Conservation (phyloP, 257 asterid species). For the Voacanga thouarsii region DNA sequence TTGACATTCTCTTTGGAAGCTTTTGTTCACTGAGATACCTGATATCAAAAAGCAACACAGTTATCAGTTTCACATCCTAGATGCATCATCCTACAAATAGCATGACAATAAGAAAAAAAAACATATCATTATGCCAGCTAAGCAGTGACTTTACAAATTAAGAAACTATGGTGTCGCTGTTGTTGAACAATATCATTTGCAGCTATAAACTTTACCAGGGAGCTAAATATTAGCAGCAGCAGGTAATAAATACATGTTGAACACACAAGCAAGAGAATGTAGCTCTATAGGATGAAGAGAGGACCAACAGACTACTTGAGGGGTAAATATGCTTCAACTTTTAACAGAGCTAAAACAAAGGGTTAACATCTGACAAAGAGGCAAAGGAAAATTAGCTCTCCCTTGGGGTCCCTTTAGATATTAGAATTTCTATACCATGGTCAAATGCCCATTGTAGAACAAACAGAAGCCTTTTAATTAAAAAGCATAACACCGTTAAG, state of each 20-base stretch:
- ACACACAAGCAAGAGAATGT: neutral
- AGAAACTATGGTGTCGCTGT: neutral
- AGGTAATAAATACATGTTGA: slow-evolving; percentile 4
- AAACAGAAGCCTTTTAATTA: neutral
- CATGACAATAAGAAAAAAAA: neutral
- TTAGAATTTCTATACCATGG: neutral
- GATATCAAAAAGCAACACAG: slow-evolving; percentile 24
- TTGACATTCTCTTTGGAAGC: slow-evolving; percentile 75
- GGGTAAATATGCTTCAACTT: neutral
- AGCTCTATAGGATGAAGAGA: neutral
- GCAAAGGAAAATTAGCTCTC: neutral
- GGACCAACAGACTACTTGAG: neutral
- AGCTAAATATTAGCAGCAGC: neutral
- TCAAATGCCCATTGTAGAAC: neutral
- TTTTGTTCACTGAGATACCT: slow-evolving; percentile 84
- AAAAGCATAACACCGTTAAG: neutral
- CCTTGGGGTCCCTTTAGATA: neutral
- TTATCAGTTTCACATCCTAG: slow-evolving; percentile 10
- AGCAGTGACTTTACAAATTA: neutral
- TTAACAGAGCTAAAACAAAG: neutral
- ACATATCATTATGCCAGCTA: neutral
- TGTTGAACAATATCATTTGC: neutral
- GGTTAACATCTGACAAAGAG: neutral
- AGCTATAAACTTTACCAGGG: neutral
- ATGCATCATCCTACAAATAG: neutral